These are phyloP conservation scores for Tetrapisispora iriomotensis DNA, from an alignment of 805 yeast genomes.

Conservation along the genomic window DNA sequence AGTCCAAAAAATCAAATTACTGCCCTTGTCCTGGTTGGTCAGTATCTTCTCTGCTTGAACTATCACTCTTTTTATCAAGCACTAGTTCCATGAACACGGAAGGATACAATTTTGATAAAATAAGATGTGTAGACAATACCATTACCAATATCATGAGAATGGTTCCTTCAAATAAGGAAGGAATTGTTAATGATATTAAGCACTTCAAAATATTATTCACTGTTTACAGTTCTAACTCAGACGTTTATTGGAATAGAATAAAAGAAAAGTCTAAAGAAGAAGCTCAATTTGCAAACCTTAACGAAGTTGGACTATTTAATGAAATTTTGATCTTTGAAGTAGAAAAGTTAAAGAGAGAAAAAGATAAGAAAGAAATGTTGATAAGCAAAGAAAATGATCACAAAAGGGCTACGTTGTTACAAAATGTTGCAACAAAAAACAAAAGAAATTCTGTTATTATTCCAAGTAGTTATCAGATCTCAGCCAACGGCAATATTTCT, in stretches of 20 bases:
- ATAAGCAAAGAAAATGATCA: constrained; percentile 31
- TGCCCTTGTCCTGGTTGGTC: constrained; percentile 93
- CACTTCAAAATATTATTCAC: neutral
- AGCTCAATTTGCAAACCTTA: constrained; percentile 34
- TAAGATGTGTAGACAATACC: constrained; percentile 56
- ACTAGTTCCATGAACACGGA: constrained; percentile 55
- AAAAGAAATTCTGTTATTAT: constrained; percentile 13
- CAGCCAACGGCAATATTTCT: neutral
- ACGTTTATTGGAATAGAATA: constrained; percentile 17
- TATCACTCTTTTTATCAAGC: constrained; percentile 68
- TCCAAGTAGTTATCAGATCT: constrained; percentile 4
- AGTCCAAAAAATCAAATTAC: constrained; percentile 32
- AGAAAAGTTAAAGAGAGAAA: constrained; percentile 45
- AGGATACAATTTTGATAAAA: constrained; percentile 77
- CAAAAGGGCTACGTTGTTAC: constrained; percentile 25
- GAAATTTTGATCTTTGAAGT: constrained; percentile 39
- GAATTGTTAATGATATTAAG: neutral
- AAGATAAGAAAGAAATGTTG: constrained; percentile 34
- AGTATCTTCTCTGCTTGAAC: constrained; percentile 66
- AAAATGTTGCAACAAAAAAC: constrained; percentile 20
- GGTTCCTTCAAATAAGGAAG: constrained; percentile 15
- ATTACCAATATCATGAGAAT: constrained; percentile 44
- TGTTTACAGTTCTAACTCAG: neutral
- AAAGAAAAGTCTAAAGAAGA: constrained; percentile 19
- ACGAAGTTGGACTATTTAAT: constrained; percentile 35